Conservation (phyloP, 768 basidiomycete species). For the Nidularia sp. region DNA sequence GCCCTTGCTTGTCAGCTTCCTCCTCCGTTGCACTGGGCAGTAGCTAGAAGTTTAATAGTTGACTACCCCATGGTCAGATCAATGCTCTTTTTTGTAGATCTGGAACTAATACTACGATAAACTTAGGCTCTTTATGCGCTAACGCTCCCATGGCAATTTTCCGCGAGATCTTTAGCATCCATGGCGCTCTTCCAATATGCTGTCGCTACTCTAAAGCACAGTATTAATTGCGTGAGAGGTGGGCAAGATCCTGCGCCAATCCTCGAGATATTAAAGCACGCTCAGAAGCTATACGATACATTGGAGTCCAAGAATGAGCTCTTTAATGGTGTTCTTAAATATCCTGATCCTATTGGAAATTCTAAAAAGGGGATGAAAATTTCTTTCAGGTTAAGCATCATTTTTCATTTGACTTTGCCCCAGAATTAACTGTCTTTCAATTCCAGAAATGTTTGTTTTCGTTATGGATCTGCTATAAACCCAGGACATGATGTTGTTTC, state of each 20-base stretch:
- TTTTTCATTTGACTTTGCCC: neutral
- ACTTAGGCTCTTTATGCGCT: slow-evolving; percentile 18
- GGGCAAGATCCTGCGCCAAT: slow-evolving; percentile 5
- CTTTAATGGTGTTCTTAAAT: neutral
- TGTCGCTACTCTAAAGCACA: slow-evolving; percentile 10
- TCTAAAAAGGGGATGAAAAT: slow-evolving; percentile 17
- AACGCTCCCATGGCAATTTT: slow-evolving; percentile 13
- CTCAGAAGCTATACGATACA: slow-evolving; percentile 13
- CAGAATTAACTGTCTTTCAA: neutral
- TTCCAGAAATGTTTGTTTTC: slow-evolving; percentile 10
- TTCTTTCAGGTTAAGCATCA: slow-evolving; percentile 12
- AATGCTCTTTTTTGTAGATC: neutral
- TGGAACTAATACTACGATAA: neutral
- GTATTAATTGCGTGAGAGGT: slow-evolving; percentile 6
- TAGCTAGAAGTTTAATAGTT: slow-evolving; percentile 18
- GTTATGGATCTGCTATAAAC: slow-evolving; percentile 3
- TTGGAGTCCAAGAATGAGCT: slow-evolving; percentile 4
- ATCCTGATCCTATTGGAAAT: slow-evolving; percentile 4
- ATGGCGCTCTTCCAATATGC: slow-evolving; percentile 31
- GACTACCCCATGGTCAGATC: slow-evolving; percentile 30
- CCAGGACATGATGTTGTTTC: slow-evolving; percentile 14
- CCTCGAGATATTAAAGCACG: slow-evolving; percentile 7
- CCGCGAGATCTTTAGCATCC: slow-evolving; percentile 21
- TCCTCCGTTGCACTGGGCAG: slow-evolving; percentile 34
- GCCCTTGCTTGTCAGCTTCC: slow-evolving; percentile 21